Evolutionary conservation across 805 yeast genomes (phyloP), one percentile per base, ranked within the genome.

Genomic region (Kodamaea jinghongensis): DNA sequence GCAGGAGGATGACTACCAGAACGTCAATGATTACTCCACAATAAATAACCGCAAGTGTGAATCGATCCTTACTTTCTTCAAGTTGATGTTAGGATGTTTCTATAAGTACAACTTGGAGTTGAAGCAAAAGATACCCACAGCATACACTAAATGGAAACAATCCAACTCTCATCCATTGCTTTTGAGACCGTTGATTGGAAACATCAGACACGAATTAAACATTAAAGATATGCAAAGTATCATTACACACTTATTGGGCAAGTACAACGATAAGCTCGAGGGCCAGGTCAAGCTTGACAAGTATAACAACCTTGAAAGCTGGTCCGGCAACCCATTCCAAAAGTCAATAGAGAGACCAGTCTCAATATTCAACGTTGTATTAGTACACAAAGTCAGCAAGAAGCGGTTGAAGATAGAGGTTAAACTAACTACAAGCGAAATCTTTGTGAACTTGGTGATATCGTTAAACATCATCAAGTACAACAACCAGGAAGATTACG

Each of bases 1-100:
- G 38, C 73, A 67, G 40, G 75, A 70, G 32, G 67, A 59, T 17
- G 46, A 57, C 28, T 61, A 63, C 35, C 63, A 61, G 35, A 59
- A 60, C 39, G 56, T 58, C 38, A 55, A 56, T 33, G 47, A 50
- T 2, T 57, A 60, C 17, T 58, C 69, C 3, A 51, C 61, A 15
- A 55, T 54, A 31, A 52, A 64, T 28, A 63, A 64, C 40, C 55
- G 51, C 17, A 61, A 68, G 39, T 87, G 90, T 4, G 78, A 79
- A 39, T 64, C 75, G 20, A 70, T 83, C 12, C 65, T 73, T 31
- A 61, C 59, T 10, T 75, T 76, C 35, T 60, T 85, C 16, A 78
- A 81, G 47, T 58, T 84, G 20, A 71, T 83, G 70, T 66, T 85
- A 12, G 79, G 83, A 47, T 71, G 80, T 41, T 73, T 76, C 41